Evolutionary conservation across 2,329 filamentous ascomycete species (phyloP).

Genomic region (Fusarium temperatum): DNA sequence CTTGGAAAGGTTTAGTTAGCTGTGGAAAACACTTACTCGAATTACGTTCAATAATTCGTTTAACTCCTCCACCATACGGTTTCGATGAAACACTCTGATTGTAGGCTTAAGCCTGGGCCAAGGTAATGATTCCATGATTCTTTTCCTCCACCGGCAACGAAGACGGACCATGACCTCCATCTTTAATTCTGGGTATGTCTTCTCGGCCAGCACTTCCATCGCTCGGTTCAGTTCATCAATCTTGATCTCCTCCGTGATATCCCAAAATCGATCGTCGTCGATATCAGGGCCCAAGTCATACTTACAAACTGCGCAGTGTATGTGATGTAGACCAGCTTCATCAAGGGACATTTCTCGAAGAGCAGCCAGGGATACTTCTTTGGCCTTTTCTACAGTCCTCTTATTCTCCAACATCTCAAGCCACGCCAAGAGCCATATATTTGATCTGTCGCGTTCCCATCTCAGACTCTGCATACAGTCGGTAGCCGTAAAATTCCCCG

Average conservation of each 20-base stretch:
- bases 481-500: too few species aligned
- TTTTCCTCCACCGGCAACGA: too few species aligned
- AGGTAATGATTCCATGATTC: accelerated
- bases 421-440: not conserved
- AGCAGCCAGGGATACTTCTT: not conserved
- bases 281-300: too few species aligned
- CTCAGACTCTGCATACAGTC: too few species aligned
- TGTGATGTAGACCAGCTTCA: not conserved
- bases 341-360: not conserved
- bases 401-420: not conserved
- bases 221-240: not conserved
- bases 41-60: too few species aligned
- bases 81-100: too few species aligned
- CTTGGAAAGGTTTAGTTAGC: not conserved
- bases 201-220: not conserved
- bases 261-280: not conserved
- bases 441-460: too few species aligned
- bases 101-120: accelerated
- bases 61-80: too few species aligned
- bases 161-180: not conserved
- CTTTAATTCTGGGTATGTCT: not conserved
- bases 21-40: too few species aligned
- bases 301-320: not conserved
- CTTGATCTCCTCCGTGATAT: not conserved
- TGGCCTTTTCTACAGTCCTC: not conserved